Percentiles rank a stretch among this genome's conserved stretches.
Evolutionary conservation across 352 stramenopile genomes (phyloP).

Genomic region (Phytophthora tentaculata): DNA sequence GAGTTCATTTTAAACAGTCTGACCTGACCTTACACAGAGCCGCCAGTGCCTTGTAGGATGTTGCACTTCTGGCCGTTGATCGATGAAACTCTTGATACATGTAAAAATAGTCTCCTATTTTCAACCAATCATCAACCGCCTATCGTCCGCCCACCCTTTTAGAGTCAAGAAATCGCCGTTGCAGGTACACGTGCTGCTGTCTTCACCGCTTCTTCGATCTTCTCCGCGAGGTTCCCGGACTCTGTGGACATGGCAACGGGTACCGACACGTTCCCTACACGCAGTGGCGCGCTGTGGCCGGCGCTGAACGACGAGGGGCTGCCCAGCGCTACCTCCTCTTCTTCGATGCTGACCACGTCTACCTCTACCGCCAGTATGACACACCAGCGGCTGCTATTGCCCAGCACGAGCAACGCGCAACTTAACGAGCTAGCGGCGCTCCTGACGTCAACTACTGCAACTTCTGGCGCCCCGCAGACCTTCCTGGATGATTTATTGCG

Average conservation of each 20-base stretch:
- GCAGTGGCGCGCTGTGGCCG: conserved; percentile 21
- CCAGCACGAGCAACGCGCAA: conserved; percentile 15
- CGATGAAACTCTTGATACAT: too few relatives aligned
- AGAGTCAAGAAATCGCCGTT: conserved; percentile 25
- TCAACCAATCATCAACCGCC: conserved; percentile 8
- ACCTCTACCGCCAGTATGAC: conserved; percentile 8
- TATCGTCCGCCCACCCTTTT: conserved; percentile 2
- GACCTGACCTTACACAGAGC: too few relatives aligned
- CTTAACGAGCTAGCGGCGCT: conserved; percentile 44
- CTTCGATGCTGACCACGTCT: neutral
- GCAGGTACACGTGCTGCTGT: conserved; percentile 7
- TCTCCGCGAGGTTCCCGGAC: neutral
- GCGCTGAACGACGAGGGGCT: conserved; percentile 24
- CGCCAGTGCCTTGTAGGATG: too few relatives aligned
- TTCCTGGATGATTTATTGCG: conserved; percentile 59
- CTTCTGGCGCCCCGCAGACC: conserved; percentile 18
- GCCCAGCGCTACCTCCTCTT: neutral
- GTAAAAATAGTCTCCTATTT: conserved; percentile 9
- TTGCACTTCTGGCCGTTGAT: too few relatives aligned
- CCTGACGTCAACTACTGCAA: conserved; percentile 20
- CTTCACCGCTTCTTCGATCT: neutral
- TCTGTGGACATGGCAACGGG: conserved; percentile 10
- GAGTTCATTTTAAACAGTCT: too few relatives aligned
- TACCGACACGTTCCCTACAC: conserved; percentile 18
- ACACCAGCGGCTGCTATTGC: conserved; percentile 8